Base-by-base conservation (phyloP, 2,329 filamentous ascomycete genomes). In the Lachnellula subtilissima region DNA sequence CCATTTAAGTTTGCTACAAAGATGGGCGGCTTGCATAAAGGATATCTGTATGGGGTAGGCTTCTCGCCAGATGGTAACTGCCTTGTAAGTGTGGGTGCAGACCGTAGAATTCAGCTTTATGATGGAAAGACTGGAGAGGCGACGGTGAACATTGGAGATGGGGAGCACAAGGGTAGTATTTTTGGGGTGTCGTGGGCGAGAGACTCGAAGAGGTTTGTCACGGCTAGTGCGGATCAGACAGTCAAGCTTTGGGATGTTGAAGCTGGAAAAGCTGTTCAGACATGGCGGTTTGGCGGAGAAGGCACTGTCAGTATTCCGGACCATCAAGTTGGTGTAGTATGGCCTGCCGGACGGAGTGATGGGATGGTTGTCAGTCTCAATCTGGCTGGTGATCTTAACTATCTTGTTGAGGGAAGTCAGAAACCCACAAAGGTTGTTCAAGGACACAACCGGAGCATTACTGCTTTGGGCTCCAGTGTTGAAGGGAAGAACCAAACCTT, bases 1-100 rank as follows among this genome's bases (percentile, higher is more conserved):
- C 94, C 94, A 0, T 99, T 97, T 80, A 97, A 96, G 72, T 97
- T 96, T 78, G 89, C 91, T 69, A 86, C 81, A n/a, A 93, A 91
- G 72, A 79, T 87, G 48, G 79, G 86, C 59, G 86, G 83, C 17
- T 80, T 90, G 67, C 94, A 99, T 73, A 88, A 86, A 68, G 91
- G 92, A 59, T 97, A 95, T 71, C 85, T 97, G 17, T 89, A 93
- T 66, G 91, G 88, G 28, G 84, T 91, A 4, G 89, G 86, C 2
- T 99, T 97, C 72, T 93, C 90, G 28, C 93, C 93, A 0, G 92
- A 97, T 70, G 94, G 94, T 48, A 84, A 78, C 42, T 77, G 78
- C 39, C 77, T 99, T 59, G 89, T 94, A 36, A 96, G 88, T 52
- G 93, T 97, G 2, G 93, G 94, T 39, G 91, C 89, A n/a, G 94